Conservation (phyloP, 2,329 filamentous ascomycete genomes). For the Rhynchosporium graminicola region DNA sequence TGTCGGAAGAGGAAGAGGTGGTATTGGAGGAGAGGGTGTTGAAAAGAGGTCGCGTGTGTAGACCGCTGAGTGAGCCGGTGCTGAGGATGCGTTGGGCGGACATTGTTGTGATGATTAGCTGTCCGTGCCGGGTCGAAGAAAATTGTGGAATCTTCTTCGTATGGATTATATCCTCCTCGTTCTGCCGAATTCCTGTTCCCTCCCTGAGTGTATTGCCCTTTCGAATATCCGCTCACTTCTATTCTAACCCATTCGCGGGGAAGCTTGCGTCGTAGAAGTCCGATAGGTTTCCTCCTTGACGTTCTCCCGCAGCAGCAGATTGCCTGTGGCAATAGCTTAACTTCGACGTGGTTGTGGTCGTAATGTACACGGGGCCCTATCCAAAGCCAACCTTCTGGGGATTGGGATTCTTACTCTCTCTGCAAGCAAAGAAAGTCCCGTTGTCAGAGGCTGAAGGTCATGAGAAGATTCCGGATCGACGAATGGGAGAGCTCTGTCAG, state of each 20-base stretch:
- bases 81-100: conserved; percentile 39
- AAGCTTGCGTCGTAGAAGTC: not conserved
- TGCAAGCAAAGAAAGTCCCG: not conserved
- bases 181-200: not conserved
- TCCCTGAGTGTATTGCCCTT: not conserved
- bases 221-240: not conserved
- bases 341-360: not conserved
- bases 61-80: conserved; percentile 64
- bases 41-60: conserved; percentile 46
- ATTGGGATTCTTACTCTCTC: not conserved
- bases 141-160: not conserved
- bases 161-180: not conserved
- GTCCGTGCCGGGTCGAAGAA: not conserved
- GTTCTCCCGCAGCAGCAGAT: not conserved
- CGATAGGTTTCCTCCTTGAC: not conserved
- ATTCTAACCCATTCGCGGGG: not conserved
- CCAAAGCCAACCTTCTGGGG: not conserved
- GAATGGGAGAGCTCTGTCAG: conserved; percentile 1
- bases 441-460: conserved; percentile 3
- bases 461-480: conserved; percentile 7
- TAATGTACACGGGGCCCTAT: not conserved
- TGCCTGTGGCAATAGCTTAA: not conserved
- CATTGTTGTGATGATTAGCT: conserved; percentile 11
- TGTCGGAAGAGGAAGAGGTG: not conserved
- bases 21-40: conserved; percentile 26